Percentiles rank a stretch among this genome's conserved stretches.
phyloP scores from a whole-genome alignment of 2,329 filamentous ascomycete genomes.

The Curvularia sp. region DNA sequence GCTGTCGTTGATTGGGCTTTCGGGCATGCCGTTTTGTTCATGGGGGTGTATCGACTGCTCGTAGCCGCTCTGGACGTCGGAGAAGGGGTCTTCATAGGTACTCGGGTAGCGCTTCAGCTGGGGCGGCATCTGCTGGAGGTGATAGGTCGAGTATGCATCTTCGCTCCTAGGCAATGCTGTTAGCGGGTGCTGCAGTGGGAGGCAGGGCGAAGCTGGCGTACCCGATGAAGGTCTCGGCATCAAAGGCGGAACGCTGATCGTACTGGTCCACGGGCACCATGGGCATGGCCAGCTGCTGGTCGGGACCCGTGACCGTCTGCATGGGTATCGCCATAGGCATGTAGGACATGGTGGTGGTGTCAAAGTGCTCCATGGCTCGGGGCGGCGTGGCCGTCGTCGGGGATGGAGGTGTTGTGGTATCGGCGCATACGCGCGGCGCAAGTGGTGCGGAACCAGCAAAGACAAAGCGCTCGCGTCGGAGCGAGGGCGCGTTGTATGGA shows the following conservation, averaged over 20 bases:
- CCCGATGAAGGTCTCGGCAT: constrained; percentile 67
- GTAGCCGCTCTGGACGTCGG: constrained; percentile 58
- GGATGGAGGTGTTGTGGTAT: constrained; percentile 21
- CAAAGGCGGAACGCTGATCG: constrained; percentile 66
- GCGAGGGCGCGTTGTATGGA: constrained; percentile 9
- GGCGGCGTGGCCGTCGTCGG: constrained; percentile 31
- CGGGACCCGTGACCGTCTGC: constrained; percentile 57
- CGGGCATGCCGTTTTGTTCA: constrained; percentile 54
- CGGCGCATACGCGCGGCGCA: constrained; percentile 42
- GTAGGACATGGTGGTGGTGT: constrained; percentile 68
- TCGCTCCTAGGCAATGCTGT: constrained; percentile 55
- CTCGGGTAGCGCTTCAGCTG: constrained; percentile 59
- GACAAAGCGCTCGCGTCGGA: constrained; percentile 8
- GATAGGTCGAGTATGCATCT: constrained; percentile 56
- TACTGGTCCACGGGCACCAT: constrained; percentile 61
- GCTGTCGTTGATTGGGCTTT: constrained; percentile 66
- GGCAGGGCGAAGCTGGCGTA: constrained; percentile 44
- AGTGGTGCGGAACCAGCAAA: constrained; percentile 8
- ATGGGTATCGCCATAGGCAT: constrained; percentile 64
- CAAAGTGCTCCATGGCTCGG: constrained; percentile 61
- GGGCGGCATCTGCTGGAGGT: constrained; percentile 50
- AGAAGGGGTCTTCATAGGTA: constrained; percentile 59
- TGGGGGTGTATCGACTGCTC: constrained; percentile 54
- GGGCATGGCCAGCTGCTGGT: constrained; percentile 49
- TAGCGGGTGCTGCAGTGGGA: constrained; percentile 30